Base-by-base conservation (phyloP, 129 eudicot species). In the Centaurea solstitialis region DNA sequence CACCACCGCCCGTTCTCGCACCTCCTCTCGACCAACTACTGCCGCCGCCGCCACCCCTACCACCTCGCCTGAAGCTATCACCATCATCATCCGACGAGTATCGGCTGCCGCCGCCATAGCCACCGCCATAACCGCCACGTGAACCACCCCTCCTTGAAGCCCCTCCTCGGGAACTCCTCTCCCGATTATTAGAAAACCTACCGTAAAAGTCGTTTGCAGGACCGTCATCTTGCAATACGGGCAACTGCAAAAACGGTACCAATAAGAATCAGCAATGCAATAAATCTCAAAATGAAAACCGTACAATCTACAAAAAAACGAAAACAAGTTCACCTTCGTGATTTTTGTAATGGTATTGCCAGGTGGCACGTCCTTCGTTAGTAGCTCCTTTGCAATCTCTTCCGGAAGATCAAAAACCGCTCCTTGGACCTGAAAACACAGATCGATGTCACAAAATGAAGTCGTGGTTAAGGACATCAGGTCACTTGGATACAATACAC, bases 341-440 rank as follows among this genome's bases (percentile, higher is more conserved):
- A 95, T 78, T 80, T 86, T 95, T 83, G 93, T 73, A 73, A 95
- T 75, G 13, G 97, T 91, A 85, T 95, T 86, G 82, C 99, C 99
- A 65, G 97, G 90, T 62, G 98, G 97, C 68, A 91, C 17, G 74
- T 95, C 92, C 91, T 85, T 90, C 2, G 77, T 87, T 57, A 95
- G 83, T 38, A 95, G 90, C 77, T 95, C 90, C 72, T 88, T 92
- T 12, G 97, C 99, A 68, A 95, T 87, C 79, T 95, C 97, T 78
- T 95, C 99, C 0, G 99, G 99, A 74, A 95, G 97, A 85, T 95
- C 99, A 81, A 95, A 95, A 73, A 95, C 97, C 13, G 98, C 98
- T 72, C 99, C 99, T 47, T 89, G 97, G 57, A 92, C 89, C 99
- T 95, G 89, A 83, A 17, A 74, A 57, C 64, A 75, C 24, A 73